phyloP scores from a whole-genome alignment of 2,329 filamentous ascomycete genomes.

The Tolypocladium ovalisporum region DNA sequence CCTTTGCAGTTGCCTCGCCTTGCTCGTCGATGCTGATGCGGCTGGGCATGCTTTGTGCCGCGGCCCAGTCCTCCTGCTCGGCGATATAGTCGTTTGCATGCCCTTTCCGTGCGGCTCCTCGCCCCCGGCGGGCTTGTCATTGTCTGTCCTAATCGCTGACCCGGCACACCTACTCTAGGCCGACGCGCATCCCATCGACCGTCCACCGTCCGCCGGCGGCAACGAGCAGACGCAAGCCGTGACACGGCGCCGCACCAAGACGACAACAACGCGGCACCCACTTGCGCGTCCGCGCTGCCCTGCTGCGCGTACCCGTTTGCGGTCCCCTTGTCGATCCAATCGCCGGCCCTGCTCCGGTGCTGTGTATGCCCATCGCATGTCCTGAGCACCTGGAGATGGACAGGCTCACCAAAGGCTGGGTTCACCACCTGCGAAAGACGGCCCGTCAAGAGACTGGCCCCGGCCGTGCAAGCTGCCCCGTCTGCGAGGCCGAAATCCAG shows the following conservation, averaged over 20 bases:
- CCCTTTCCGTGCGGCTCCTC: neutral
- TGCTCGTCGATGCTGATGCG: neutral
- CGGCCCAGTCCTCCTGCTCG: neutral
- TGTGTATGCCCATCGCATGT: neutral
- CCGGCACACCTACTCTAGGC: neutral
- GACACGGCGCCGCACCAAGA: neutral
- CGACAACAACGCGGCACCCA: neutral
- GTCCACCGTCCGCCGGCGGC: neutral
- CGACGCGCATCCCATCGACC: neutral
- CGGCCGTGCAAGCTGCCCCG: constrained; percentile 9
- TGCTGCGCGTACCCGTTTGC: neutral
- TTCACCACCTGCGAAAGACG: constrained; percentile 12
- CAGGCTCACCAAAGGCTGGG: constrained; percentile 9
- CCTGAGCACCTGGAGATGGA: constrained; percentile 1
- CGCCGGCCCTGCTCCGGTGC: neutral
- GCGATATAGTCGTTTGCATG: neutral
- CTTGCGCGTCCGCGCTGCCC: neutral
- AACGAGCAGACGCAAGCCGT: neutral
- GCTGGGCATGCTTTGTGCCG: neutral
- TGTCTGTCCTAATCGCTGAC: neutral
- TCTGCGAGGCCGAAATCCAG: constrained; percentile 13
- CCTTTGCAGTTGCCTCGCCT: neutral
- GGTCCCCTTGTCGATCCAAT: neutral
- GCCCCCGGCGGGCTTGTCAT: neutral
- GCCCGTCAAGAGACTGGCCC: constrained; percentile 9